Conservation (phyloP, 1,139 yeast species). For the Blastobotrys petasosporus region DNA sequence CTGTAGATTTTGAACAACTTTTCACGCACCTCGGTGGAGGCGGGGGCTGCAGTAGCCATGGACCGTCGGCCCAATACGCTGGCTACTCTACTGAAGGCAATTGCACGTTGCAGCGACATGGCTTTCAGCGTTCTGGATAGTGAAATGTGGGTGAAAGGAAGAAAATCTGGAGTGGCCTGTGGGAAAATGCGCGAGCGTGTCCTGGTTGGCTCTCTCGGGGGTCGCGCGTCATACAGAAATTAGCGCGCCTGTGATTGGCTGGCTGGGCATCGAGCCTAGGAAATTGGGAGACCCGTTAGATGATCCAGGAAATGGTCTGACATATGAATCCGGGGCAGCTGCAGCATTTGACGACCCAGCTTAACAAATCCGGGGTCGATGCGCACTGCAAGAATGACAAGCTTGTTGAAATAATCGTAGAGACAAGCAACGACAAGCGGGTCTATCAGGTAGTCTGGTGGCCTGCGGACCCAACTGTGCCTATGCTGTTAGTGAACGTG, state of each 20-base stretch:
- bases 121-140: neutral
- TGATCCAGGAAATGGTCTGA: no score
- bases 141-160: no score
- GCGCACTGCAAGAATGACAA: neutral
- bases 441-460: conserved; percentile 27
- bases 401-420: neutral
- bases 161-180: no score
- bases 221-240: neutral
- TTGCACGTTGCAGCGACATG: neutral
- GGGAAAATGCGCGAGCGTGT: no score
- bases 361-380: no score
- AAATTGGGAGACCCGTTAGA: neutral
- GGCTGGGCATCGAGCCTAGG: neutral
- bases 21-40: conserved; percentile 41
- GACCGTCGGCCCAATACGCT: neutral
- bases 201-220: no score
- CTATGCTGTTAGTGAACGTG: conserved; percentile 30
- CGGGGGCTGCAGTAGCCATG: conserved; percentile 6
- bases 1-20: conserved; percentile 91
- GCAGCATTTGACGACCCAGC: no score
- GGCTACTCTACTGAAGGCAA: neutral
- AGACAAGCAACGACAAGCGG: neutral
- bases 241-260: conserved; percentile 4
- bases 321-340: no score
- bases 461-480: conserved; percentile 28